A percentile compares a stretch with the other conserved stretches of the same genome.
Conservation (phyloP, 176 grass and related monocot species). For the Dactylis glomerata region DNA sequence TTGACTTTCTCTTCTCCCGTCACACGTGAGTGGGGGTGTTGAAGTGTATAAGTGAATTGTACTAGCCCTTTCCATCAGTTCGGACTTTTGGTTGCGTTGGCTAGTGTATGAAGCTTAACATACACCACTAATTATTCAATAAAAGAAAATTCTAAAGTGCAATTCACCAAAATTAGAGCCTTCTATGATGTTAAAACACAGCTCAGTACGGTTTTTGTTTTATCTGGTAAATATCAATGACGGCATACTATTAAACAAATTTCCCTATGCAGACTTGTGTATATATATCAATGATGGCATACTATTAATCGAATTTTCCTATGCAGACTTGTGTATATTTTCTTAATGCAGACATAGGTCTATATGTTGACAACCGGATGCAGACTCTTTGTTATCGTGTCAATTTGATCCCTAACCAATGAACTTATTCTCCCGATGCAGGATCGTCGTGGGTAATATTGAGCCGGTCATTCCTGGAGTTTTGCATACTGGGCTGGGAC, state of each 20-base stretch:
- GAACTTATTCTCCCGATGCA: constrained; percentile 26
- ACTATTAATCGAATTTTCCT: too few species aligned
- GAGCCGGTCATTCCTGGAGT: constrained; percentile 81
- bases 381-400: neutral
- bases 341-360: neutral
- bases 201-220: neutral
- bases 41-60: too few species aligned
- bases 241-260: neutral
- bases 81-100: too few species aligned
- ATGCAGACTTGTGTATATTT: neutral
- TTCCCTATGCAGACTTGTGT: neutral
- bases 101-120: too few species aligned
- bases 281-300: neutral
- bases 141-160: too few species aligned
- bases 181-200: neutral
- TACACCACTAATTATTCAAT: too few species aligned
- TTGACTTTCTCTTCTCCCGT: too few species aligned
- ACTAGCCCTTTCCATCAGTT: too few species aligned
- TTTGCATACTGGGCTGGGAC: constrained; percentile 84
- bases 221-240: neutral
- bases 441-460: constrained; percentile 87
- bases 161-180: neutral
- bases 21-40: too few species aligned
- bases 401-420: neutral
- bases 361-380: neutral